A percentile compares a stretch with the other conserved stretches of the same genome.
These are phyloP conservation scores for Earliella scabrosa DNA, from an alignment of 1,284 basidiomycete genomes.

Conservation along the genomic window DNA sequence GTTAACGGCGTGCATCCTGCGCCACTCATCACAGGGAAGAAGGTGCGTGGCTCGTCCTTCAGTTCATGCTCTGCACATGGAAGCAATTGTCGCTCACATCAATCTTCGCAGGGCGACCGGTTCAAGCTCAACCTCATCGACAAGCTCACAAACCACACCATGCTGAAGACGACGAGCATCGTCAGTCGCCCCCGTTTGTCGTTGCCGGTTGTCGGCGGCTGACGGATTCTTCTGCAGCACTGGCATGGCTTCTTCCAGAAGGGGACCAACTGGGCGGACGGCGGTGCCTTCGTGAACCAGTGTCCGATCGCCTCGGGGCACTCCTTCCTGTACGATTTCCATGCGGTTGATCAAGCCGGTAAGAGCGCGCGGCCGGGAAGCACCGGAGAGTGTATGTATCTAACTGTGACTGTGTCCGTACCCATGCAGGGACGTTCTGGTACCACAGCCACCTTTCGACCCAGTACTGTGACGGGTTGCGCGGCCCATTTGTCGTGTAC, in stretches of 20 bases:
- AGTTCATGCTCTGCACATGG: background rate
- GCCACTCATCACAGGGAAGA: slow-evolving; percentile 32
- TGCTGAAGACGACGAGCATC: slow-evolving; percentile 41
- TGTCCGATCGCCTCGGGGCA: slow-evolving; percentile 53
- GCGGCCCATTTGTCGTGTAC: slow-evolving; percentile 44
- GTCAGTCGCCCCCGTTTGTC: slow-evolving; percentile 23
- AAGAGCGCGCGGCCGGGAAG: background rate
- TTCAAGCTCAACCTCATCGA: slow-evolving; percentile 42
- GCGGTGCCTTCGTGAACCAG: slow-evolving; percentile 40
- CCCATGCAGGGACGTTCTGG: slow-evolving; percentile 25
- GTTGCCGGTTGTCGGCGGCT: background rate
- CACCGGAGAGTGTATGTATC: no score
- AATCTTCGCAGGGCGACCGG: slow-evolving; percentile 22
- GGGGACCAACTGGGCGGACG: slow-evolving; percentile 34
- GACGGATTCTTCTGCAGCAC: slow-evolving; percentile 28
- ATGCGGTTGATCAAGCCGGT: slow-evolving; percentile 38
- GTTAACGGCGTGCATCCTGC: slow-evolving; percentile 31
- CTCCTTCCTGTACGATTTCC: slow-evolving; percentile 47
- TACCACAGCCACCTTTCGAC: slow-evolving; percentile 32
- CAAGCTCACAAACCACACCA: slow-evolving; percentile 37
- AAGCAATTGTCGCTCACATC: background rate
- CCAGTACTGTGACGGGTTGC: slow-evolving; percentile 39
- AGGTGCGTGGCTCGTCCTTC: slow-evolving; percentile 21
- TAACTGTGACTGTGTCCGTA: background rate
- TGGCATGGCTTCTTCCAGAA: slow-evolving; percentile 41